Percentiles rank a stretch among this genome's conserved stretches.
phyloP scores from a whole-genome alignment of 306 rosid genomes.

The Cucurbita ficifolia region DNA sequence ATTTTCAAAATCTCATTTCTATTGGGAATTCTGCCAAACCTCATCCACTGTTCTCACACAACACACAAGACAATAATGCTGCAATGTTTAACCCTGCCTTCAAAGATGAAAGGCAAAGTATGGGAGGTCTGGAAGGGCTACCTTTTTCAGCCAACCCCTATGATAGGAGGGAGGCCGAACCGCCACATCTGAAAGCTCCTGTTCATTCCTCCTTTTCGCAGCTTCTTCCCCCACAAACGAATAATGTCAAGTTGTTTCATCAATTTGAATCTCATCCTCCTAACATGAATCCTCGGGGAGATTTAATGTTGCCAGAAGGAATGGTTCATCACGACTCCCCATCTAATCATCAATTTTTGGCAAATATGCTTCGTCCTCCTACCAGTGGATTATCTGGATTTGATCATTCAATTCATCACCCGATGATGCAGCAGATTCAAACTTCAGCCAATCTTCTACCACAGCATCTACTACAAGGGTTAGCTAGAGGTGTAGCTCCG shows the following conservation, averaged over 20 bases:
- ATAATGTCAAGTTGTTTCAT: conserved; percentile 47
- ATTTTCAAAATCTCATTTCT: conserved; percentile 37
- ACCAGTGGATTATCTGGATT: conserved; percentile 37
- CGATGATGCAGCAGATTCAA: conserved; percentile 68
- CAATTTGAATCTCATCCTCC: conserved; percentile 53
- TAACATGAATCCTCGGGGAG: conserved; percentile 44
- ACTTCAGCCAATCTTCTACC: conserved; percentile 51
- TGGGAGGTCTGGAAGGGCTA: conserved; percentile 56
- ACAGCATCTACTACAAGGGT: conserved; percentile 54
- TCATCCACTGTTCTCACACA: conserved; percentile 30
- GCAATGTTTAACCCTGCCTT: conserved; percentile 41
- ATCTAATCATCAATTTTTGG: conserved; percentile 49
- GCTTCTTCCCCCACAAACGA: conserved; percentile 41
- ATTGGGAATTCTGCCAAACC: conserved; percentile 38
- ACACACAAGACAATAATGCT: conserved; percentile 37
- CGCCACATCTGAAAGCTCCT: conserved; percentile 45
- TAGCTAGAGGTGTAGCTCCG: conserved; percentile 42
- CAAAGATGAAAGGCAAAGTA: conserved; percentile 39
- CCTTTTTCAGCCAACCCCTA: conserved; percentile 41
- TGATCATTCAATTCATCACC: conserved; percentile 51
- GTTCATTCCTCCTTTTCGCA: conserved; percentile 46
- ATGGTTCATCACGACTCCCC: conserved; percentile 42
- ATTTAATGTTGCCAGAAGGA: conserved; percentile 42
- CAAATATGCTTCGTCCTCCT: conserved; percentile 63
- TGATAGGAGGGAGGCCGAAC: conserved; percentile 51